These are phyloP conservation scores for Amanita muscaria DNA, from an alignment of 768 basidiomycete genomes.

Conservation along the genomic window DNA sequence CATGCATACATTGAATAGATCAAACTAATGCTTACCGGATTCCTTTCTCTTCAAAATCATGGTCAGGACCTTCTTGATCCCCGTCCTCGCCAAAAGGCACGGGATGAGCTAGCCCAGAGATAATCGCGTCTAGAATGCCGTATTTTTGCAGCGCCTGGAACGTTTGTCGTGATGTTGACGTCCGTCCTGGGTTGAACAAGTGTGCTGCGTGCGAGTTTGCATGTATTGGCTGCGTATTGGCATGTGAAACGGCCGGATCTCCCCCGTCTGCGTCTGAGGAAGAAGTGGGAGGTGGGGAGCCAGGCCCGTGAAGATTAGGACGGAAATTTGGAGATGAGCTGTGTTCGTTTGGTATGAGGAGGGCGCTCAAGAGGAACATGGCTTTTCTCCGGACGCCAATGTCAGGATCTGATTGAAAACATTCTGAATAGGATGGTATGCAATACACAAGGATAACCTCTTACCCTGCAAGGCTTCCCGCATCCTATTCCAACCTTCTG, in stretches of 20 bases:
- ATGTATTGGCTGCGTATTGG: constrained; percentile 35
- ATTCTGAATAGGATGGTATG: not conserved
- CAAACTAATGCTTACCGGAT: constrained; percentile 31
- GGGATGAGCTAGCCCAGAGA: constrained; percentile 45
- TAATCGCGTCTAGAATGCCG: constrained; percentile 38
- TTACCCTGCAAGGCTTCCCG: constrained; percentile 53
- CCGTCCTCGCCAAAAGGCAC: constrained; percentile 62
- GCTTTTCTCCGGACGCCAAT: constrained; percentile 71
- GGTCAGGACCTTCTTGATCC: constrained; percentile 46
- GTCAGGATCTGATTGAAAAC: constrained; percentile 57
- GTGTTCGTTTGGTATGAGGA: constrained; percentile 44
- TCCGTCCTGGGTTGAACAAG: constrained; percentile 44
- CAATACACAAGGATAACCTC: not conserved
- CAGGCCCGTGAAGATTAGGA: constrained; percentile 17
- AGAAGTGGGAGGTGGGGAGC: constrained; percentile 14
- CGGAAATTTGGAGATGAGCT: constrained; percentile 13
- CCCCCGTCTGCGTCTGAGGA: constrained; percentile 17
- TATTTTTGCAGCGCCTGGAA: constrained; percentile 39
- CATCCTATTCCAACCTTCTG: constrained; percentile 58
- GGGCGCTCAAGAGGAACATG: constrained; percentile 64
- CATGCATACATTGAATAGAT: not conserved
- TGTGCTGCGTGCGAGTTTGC: constrained; percentile 67
- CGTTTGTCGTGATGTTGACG: constrained; percentile 40
- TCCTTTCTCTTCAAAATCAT: constrained; percentile 59
- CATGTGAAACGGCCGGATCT: constrained; percentile 12